Base-by-base conservation (phyloP, 192 early-diverging fungal genomes). In the Umbelopsis sp. region DNA sequence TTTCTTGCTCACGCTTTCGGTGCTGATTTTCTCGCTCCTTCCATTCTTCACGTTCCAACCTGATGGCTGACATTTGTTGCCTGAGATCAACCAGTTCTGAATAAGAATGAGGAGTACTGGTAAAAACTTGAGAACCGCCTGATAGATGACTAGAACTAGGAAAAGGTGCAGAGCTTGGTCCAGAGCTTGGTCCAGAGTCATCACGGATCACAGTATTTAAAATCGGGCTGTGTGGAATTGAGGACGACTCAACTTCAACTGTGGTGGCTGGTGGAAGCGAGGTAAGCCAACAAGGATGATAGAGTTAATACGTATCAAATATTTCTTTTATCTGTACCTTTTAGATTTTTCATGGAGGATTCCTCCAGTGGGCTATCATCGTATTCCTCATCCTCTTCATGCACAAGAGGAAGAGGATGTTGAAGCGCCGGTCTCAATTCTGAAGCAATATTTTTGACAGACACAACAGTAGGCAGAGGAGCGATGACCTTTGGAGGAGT, bases 1-100 rank as follows among this genome's bases (percentile, higher is more conserved):
- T 69, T 7, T 47, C 68, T 38, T 69, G 68, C 26, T 69, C 68
- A 4, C 68, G 68, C 29, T 51, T 7, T n/a, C 47, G 45, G 22
- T 69, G 68, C 21, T 47, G 47, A 20, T 36, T 50, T 21, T 69
- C 68, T n/a, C 68, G 26, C 21, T 69, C 31, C 50, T 69, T 69
- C 68, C 68, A 69, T 36, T 69, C 68, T 34, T 69, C 50, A 34
- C 49, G 45, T n/a, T 69, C 68, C 24, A 36, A 26, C 22, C 29
- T 31, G 31, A 62, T 62, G 17, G 56, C 68, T 17, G 47, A 51
- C 68, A 51, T 36, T 12, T 34, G 68, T 21, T 69, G 68, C 50
- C 45, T 51, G 6, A 51, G 21, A 32, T 69, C 68, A 1, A 53
- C 68, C 17, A 51, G 50, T n/a, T 51, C 32, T 11, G 29, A 6